Percentiles rank a stretch among this genome's conserved stretches.
These are phyloP conservation scores for Diospyros kaki DNA, from an alignment of 148 eudicot genomes.

Conservation along the genomic window DNA sequence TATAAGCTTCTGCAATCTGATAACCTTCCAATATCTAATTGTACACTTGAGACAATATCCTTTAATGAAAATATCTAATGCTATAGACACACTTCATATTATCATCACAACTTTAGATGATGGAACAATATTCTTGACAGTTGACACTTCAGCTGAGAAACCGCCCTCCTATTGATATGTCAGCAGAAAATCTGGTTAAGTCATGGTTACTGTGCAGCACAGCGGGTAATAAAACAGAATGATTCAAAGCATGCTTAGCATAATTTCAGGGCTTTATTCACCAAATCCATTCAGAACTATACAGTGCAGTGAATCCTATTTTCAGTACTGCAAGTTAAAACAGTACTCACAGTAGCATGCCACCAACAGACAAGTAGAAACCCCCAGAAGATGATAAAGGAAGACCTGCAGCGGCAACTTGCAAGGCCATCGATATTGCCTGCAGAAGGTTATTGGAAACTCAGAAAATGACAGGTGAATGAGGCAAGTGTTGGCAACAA, in stretches of 20 bases:
- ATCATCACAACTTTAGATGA: background rate
- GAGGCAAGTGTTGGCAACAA: background rate
- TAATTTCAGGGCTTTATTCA: no score
- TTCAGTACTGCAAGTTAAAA: constrained; percentile 1
- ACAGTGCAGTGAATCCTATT: background rate
- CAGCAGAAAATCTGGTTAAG: background rate
- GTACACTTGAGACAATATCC: background rate
- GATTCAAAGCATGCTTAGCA: background rate
- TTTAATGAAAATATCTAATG: background rate
- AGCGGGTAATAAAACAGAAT: background rate
- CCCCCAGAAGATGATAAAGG: constrained; percentile 38
- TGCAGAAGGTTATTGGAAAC: constrained; percentile 17
- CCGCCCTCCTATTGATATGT: background rate
- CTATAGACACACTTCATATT: background rate
- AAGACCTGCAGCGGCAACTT: constrained; percentile 64
- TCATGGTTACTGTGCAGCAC: background rate
- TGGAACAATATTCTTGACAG: background rate
- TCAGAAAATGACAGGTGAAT: background rate
- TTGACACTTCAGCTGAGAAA: background rate
- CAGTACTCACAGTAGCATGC: constrained; percentile 71
- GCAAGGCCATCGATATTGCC: constrained; percentile 72
- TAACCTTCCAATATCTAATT: background rate
- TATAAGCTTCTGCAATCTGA: background rate
- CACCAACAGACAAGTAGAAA: constrained; percentile 67
- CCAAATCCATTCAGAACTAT: background rate